phyloP scores from a whole-genome alignment of 176 grass and related monocot genomes.

The Hordeum marinum region DNA sequence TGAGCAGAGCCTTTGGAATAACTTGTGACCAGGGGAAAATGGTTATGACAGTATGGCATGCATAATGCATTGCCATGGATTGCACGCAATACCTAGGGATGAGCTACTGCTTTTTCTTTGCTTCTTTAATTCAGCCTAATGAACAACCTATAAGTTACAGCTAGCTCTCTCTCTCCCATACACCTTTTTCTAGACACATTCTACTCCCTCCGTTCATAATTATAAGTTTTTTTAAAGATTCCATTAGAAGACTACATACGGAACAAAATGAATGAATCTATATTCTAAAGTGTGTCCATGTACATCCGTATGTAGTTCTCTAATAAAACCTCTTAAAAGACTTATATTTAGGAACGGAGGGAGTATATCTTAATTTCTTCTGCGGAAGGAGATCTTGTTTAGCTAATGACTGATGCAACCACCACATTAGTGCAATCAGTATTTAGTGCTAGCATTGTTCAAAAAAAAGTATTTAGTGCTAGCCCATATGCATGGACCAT shows the following conservation, averaged over 20 bases:
- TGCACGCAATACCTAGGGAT: slow-evolving; percentile 27
- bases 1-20: slow-evolving; percentile 4
- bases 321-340: too few species aligned
- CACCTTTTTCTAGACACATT: background rate
- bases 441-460: background rate
- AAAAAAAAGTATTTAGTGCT: background rate
- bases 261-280: too few species aligned
- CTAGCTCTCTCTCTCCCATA: background rate
- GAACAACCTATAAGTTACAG: background rate
- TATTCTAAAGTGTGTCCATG: too few species aligned
- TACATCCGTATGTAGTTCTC: too few species aligned
- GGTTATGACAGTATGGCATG: background rate
- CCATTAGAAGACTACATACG: too few species aligned
- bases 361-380: background rate
- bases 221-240: too few species aligned
- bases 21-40: background rate
- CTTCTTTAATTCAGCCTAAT: background rate
- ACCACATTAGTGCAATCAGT: background rate
- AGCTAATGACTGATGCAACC: background rate
- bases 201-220: too few species aligned
- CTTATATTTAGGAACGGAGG: too few species aligned
- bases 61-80: background rate
- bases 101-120: background rate
- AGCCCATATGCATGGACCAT: background rate
- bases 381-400: background rate